Base-by-base conservation (phyloP, 1,284 basidiomycete species). In the Boletus sp. region DNA sequence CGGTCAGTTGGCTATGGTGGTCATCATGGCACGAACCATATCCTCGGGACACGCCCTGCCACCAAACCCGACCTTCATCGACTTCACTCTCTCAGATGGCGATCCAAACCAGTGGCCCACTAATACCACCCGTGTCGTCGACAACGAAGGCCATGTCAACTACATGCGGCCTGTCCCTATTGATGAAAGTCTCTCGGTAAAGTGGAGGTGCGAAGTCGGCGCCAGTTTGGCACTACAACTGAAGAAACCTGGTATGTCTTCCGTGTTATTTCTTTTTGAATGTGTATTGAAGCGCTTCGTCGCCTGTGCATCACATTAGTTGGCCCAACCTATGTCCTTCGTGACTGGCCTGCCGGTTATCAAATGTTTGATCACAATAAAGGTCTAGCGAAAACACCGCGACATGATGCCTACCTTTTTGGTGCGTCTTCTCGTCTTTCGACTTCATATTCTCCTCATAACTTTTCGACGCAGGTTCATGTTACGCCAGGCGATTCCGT, bases 351-450 rank as follows among this genome's bases (percentile, higher is more conserved):
- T 0, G 62, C 68, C 13, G 76, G 78, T 14, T 91, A 91, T 66
- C 69, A 71, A n/a, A 71, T 91, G 63, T 89, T 69, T 56, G 81
- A 86, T 58, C 88, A 91, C 54, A 73, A 85, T 52, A 88, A 88
- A 60, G 84, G 87, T 0, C 68, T 69, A 12, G 66, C 57, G 30
- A 56, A 50, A 10, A 65, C 64, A 30, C 76, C 82, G n/a, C 71
- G 89, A 49, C 84, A 85, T 51, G 88, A 91, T 62, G 65, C 82
- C 9, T 91, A 91, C 69, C 74, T 91, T 19, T 80, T 76, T 50
- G 88, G 88, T 89, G 51, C 23, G 78, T 58, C 40, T 19, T 42
- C 34, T 27, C 16, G 22, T 30, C 20, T 36, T 16, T 40, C 36
- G 27, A 13, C 32, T 45, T 29, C 35, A 25, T 50, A 8, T 12